A percentile compares a stretch with the other conserved stretches of the same genome.
phyloP scores from a whole-genome alignment of 2,329 filamentous ascomycete species.

The Metarhizium humberi region DNA sequence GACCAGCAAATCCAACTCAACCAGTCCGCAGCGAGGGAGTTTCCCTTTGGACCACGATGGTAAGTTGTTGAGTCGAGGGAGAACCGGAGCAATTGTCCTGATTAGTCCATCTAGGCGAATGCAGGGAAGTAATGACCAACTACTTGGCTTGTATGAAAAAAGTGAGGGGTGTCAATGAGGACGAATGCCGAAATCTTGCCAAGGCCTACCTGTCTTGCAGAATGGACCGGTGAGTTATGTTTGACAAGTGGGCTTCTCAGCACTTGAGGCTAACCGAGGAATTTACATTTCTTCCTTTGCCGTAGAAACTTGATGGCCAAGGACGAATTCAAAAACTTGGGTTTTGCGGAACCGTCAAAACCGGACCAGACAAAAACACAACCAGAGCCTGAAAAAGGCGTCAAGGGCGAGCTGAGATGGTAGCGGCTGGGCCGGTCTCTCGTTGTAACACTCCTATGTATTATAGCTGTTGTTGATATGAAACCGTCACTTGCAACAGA shows the following conservation, averaged over 20 bases:
- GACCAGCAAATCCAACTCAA: neutral
- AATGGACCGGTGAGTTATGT: slow-evolving; percentile 72
- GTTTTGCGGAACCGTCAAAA: slow-evolving; percentile 43
- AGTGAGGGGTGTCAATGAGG: slow-evolving; percentile 73
- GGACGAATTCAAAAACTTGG: slow-evolving; percentile 91
- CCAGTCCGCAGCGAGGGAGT: slow-evolving; percentile 78
- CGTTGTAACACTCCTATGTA: neutral
- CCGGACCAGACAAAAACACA: slow-evolving; percentile 17
- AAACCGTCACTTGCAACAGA: neutral
- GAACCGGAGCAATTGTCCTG: neutral
- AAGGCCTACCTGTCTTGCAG: slow-evolving; percentile 85
- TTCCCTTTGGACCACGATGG: slow-evolving; percentile 95
- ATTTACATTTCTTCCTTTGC: neutral
- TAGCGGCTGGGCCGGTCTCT: slow-evolving; percentile 7
- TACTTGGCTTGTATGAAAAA: slow-evolving; percentile 86
- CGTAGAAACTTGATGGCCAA: slow-evolving; percentile 85
- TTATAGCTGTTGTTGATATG: neutral
- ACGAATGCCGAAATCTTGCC: slow-evolving; percentile 74
- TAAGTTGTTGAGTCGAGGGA: slow-evolving; percentile 15
- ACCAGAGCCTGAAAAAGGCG: slow-evolving; percentile 20
- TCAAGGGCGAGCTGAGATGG: slow-evolving; percentile 29
- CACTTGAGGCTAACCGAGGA: neutral
- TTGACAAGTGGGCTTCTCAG: neutral
- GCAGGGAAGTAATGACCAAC: slow-evolving; percentile 75
- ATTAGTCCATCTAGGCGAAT: slow-evolving; percentile 57